phyloP scores from a whole-genome alignment of 164 flowering plant genomes.

The Cinnamomum micranthum region DNA sequence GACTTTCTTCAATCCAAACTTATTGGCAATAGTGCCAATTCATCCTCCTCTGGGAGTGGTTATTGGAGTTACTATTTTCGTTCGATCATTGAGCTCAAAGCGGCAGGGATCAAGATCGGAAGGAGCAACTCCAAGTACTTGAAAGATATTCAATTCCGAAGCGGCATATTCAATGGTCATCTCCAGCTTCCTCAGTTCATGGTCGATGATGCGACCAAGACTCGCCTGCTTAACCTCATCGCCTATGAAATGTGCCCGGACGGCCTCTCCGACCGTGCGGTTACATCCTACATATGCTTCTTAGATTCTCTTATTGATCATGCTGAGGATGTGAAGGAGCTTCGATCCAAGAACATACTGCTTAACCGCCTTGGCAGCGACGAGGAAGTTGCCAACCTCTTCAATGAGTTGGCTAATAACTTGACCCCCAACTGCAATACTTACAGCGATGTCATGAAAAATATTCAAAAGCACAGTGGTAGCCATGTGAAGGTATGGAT shows the following conservation, averaged over 20 bases:
- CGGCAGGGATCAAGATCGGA: not conserved
- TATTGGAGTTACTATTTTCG: not conserved
- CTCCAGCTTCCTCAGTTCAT: not conserved
- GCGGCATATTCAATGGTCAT: not conserved
- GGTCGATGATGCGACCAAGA: slow-evolving; percentile 2
- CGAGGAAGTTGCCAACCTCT: slow-evolving; percentile 20
- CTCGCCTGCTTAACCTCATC: slow-evolving; percentile 3
- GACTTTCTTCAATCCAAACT: not conserved
- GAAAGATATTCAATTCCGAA: not conserved
- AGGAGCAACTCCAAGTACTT: not conserved
- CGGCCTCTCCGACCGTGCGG: not conserved
- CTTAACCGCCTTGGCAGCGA: slow-evolving; percentile 21
- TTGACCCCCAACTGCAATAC: slow-evolving; percentile 3
- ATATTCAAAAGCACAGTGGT: not conserved
- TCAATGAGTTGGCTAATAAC: slow-evolving; percentile 15
- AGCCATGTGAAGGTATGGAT: not conserved
- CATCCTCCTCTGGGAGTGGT: too few relatives aligned
- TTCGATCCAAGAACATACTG: not conserved
- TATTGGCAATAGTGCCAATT: not conserved
- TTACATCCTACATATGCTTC: slow-evolving; percentile 18
- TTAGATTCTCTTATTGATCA: slow-evolving; percentile 7
- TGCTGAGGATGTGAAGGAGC: not conserved
- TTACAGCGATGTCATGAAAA: not conserved
- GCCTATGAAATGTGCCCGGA: slow-evolving; percentile 4
- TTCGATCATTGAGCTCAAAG: slow-evolving; percentile 9